Evolutionary conservation across 139 green algal species (phyloP), one percentile per base, ranked within the genome.

Genomic region (Diplosphaera chodatii): DNA sequence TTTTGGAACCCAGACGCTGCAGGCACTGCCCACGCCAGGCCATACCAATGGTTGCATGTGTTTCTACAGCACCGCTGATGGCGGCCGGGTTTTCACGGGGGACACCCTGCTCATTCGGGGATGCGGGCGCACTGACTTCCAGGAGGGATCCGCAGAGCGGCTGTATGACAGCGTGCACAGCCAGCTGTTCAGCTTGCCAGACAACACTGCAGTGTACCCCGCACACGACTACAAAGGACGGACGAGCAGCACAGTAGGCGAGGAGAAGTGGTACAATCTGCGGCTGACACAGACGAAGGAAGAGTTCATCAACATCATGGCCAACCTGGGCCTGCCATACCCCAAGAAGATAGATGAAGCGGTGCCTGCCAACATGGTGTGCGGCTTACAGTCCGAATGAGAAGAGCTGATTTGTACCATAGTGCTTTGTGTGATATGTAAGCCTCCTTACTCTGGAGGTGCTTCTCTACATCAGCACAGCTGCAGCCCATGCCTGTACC

Each of bases 121-220:
- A 27, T 91, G 86, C 76, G 86, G 86, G 40, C 73, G 86, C 37
- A 91, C 86, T 28, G 86, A 91, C 69, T 91, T 91, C 74, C 86
- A 91, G 29, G 59, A 68, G 33, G 15, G 28, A 8, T 66, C 64
- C 18, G 28, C 21, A 28, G 23, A 48, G 41, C 68, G 48, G 40
- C 66, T 85, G 66, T 80, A 71, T 67, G 67, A 73, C 4, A 69
- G 37, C 30, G 75, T 89, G 31, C 68, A 82, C 68, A 23, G 37
- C 22, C 66, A 81, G 71, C 55, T 90, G n/a, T 84, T 90, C 55
- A 75, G 70, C 8, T 65, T 89, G 34, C 84, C 80, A 62, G 75
- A 74, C 4, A 63, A 64, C 62, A 86, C 80, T 20, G 29, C 70
- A 15, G 68, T 89, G 29, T 88, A 83, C 48, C 84, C 86, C 32